Conservation (phyloP, 1,284 basidiomycete genomes). For the Trametes versicolor region DNA sequence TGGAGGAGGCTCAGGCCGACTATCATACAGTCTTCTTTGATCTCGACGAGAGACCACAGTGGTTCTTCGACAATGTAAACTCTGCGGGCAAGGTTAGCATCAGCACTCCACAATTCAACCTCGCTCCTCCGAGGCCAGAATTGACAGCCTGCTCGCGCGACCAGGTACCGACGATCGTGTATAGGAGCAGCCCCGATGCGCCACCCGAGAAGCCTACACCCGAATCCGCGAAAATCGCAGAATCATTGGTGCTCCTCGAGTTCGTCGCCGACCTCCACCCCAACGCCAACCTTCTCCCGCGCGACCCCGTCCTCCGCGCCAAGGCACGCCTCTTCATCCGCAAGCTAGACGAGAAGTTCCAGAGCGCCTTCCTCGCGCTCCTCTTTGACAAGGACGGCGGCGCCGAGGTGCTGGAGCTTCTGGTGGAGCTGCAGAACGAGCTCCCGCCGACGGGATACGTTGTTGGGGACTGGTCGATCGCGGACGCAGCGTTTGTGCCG, state of each 20-base stretch:
- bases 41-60: conserved; percentile 49
- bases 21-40: conserved; percentile 37
- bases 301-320: conserved; percentile 62
- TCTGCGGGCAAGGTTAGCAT: conserved; percentile 48
- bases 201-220: conserved; percentile 62
- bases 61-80: conserved; percentile 50
- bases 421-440: conserved; percentile 46
- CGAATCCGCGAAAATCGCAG: conserved; percentile 64
- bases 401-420: not conserved
- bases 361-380: conserved; percentile 52
- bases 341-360: conserved; percentile 54
- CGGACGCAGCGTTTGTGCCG: conserved; percentile 30
- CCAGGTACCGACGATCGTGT: conserved; percentile 62
- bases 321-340: conserved; percentile 65
- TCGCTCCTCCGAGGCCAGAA: not conserved
- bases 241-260: conserved; percentile 69
- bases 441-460: conserved; percentile 36
- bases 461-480: conserved; percentile 27
- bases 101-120: not conserved
- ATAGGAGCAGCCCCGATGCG: conserved; percentile 60
- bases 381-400: conserved; percentile 45
- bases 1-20: conserved; percentile 37
- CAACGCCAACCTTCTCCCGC: conserved; percentile 55
- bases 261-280: conserved; percentile 67
- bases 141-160: too few species aligned